Percentiles rank a stretch among this genome's conserved stretches.
These are phyloP conservation scores for Boletus nobilissimus DNA, from an alignment of 1,284 basidiomycete species.

Conservation along the genomic window DNA sequence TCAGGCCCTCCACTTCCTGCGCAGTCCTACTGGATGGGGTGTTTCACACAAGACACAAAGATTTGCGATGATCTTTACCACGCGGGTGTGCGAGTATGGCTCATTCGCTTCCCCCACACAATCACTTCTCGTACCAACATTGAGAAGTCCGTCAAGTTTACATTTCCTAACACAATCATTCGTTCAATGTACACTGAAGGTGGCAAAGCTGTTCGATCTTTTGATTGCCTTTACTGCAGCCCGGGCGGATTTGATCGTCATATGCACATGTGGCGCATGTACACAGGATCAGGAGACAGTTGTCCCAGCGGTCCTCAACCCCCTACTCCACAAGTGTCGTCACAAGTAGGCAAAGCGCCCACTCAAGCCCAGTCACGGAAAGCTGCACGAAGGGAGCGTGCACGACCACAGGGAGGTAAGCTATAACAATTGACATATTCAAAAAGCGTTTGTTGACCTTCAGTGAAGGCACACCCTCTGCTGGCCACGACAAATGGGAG, in stretches of 20 bases:
- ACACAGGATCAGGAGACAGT: neutral
- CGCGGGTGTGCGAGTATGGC: neutral
- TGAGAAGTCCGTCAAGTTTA: neutral
- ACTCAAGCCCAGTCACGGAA: neutral
- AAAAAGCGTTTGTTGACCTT: too few species aligned
- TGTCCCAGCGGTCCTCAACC: neutral
- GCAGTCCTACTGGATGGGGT: neutral
- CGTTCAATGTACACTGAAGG: too few species aligned
- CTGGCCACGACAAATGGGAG: neutral
- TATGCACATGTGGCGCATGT: neutral
- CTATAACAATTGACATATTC: too few species aligned
- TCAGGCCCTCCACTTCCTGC: neutral
- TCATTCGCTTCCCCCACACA: neutral
- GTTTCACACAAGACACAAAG: neutral
- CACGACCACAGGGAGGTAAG: neutral
- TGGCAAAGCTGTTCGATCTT: neutral
- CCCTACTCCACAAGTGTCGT: neutral
- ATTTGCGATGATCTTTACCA: neutral
- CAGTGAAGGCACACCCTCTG: neutral
- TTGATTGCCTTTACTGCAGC: neutral
- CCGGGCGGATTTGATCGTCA: neutral
- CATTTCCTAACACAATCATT: neutral
- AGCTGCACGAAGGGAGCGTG: neutral
- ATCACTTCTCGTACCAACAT: neutral
- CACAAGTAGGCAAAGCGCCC: neutral